A percentile compares a stretch with the other conserved stretches of the same genome.
phyloP scores from a whole-genome alignment of 1,284 basidiomycete genomes.

The Leccinum solheimii region DNA sequence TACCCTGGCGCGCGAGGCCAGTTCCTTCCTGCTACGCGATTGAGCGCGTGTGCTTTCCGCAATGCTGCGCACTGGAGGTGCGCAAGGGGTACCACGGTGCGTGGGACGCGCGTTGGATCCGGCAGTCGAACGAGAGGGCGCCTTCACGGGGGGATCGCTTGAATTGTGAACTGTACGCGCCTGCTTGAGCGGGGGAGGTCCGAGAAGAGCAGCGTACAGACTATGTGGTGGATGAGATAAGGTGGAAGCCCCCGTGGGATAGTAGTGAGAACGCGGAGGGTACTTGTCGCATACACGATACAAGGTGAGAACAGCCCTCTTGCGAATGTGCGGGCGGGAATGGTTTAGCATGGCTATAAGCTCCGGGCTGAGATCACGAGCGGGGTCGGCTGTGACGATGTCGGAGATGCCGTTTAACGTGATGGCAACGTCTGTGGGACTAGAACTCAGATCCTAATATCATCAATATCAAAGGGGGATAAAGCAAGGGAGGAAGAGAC shows the following conservation, averaged over 20 bases:
- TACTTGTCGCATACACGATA: conserved; percentile 79
- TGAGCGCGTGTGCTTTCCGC: conserved; percentile 49
- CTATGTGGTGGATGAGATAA: conserved; percentile 46
- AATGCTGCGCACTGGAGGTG: conserved; percentile 34
- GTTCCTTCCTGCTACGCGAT: conserved; percentile 32
- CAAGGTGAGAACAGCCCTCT: conserved; percentile 83
- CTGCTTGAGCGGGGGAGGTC: conserved; percentile 45
- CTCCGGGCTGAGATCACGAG: conserved; percentile 86
- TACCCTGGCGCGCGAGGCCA: conserved; percentile 20
- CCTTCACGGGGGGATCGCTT: no score
- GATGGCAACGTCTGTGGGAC: conserved; percentile 74
- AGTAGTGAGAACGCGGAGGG: conserved; percentile 46
- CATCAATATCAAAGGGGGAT: conserved; percentile 4
- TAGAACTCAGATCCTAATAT: conserved; percentile 79
- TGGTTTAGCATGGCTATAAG: conserved; percentile 90
- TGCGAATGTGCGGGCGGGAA: conserved; percentile 84
- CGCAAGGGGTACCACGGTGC: conserved; percentile 15
- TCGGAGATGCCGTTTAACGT: conserved; percentile 88
- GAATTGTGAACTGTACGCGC: no score
- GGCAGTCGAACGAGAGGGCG: conserved; percentile 18
- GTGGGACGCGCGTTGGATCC: conserved; percentile 31
- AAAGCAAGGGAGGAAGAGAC: conserved; percentile 44
- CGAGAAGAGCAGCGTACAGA: conserved; percentile 71
- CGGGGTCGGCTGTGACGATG: conserved; percentile 86
- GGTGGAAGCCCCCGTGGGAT: conserved; percentile 31